Evolutionary conservation across 2,329 filamentous ascomycete species (phyloP).

Genomic region (Fonsecaea multimorphosa): DNA sequence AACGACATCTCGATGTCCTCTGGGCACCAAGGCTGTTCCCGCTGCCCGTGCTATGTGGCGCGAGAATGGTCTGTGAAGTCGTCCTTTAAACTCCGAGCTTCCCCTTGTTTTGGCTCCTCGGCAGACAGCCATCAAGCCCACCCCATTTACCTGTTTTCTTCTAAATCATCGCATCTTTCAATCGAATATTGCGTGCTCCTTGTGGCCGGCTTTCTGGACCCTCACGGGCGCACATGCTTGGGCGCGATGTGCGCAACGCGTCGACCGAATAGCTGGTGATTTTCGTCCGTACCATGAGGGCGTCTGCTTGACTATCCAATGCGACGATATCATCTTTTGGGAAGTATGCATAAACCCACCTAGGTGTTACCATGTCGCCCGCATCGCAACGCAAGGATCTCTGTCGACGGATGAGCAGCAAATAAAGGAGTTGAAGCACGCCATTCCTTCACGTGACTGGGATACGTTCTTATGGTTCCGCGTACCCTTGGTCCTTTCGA

Average conservation of each 20-base stretch:
- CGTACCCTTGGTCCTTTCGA: not conserved
- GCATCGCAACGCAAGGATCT: not conserved
- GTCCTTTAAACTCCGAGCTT: not conserved
- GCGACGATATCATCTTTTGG: not conserved
- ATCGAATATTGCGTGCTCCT: slow-evolving; percentile 29
- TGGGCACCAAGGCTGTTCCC: slow-evolving; percentile 3
- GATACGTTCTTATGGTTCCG: not conserved
- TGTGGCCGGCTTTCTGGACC: slow-evolving; percentile 1
- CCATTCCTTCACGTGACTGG: slow-evolving; percentile 32
- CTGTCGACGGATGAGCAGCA: slow-evolving; percentile 26
- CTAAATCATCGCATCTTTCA: slow-evolving; percentile 21
- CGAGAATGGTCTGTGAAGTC: not conserved
- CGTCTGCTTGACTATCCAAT: not conserved
- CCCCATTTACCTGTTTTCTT: not conserved
- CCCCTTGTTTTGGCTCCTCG: not conserved
- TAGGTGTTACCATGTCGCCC: not conserved
- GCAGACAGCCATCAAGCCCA: not conserved
- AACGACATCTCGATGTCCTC: slow-evolving; percentile 17
- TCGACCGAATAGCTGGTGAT: not conserved
- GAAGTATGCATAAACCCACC: not conserved
- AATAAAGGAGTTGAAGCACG: slow-evolving; percentile 32
- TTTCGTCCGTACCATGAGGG: not conserved
- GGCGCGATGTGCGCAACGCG: slow-evolving; percentile 3
- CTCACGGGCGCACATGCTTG: slow-evolving; percentile 7
- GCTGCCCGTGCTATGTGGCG: not conserved